Evolutionary conservation across 768 basidiomycete species (phyloP), one percentile per base, ranked within the genome.

Genomic region (Tephrocybe sp.): DNA sequence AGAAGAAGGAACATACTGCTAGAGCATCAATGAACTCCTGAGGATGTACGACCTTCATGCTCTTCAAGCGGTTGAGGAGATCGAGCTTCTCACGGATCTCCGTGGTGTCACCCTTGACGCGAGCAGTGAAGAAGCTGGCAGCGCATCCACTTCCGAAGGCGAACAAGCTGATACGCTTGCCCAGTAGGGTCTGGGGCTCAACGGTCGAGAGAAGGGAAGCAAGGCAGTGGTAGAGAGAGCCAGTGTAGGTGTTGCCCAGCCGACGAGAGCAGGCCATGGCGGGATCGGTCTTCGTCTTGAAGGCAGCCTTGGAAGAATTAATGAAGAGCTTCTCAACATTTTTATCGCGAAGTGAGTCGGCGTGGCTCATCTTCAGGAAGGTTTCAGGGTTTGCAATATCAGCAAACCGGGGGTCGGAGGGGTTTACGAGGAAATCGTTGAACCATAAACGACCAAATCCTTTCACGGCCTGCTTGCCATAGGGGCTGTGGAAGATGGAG

Each of bases 181-280:
- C 86, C 61, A 75, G 69, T 48, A 95, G 75, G 57, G 83, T 76
- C 6, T 79, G 68, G 8, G 90, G 85, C 60, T 85, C 82, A 34
- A 91, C 81, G 20, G 77, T 77, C 39, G 89, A 80, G 38, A 99
- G 65, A 23, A 98, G 75, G 7, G 90, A 92, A 34, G 95, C 89
- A 53, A 99, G 83, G 59, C 93, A 94, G 39, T 92, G 94, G 66
- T 95, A 98, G 10, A 99, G 77, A 13, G 92, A 95, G 12, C 88
- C 97, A 11, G 97, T 96, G 79, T 99, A 98, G 88, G 94, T 96
- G 83, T 99, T 98, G 12, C 97, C 97, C 57, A 96, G 83, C 39
- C 94, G 85, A 64, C 84, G 82, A 22, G 94, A 92, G 74, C 87
- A 89, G 49, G 85, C 83, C 83, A 96, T 94, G 20, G 76, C 79